Evolutionary conservation across 495 filamentous ascomycete species (phyloP).

Genomic region (Penicillium macrosclerotiorum): DNA sequence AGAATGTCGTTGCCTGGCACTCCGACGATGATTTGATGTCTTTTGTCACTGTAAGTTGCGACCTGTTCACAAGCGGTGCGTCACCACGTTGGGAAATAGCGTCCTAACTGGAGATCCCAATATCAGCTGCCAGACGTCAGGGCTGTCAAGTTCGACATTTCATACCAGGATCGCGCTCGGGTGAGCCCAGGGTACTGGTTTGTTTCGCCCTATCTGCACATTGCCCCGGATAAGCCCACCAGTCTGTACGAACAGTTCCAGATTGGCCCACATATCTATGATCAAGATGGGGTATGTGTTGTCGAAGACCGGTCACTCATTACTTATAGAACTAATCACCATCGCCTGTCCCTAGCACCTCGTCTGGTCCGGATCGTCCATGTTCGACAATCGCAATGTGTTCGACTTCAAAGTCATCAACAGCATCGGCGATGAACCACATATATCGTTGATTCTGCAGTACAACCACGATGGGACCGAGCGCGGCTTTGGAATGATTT

Average conservation of each 20-base stretch:
- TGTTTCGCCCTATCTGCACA: constrained; percentile 31
- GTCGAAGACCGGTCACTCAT: no score
- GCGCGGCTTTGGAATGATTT: constrained; percentile 27
- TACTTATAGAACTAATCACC: no score
- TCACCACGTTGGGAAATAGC: no score
- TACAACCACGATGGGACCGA: constrained; percentile 27
- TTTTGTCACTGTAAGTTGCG: constrained; percentile 17
- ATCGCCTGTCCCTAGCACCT: no score
- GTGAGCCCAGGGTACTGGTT: constrained; percentile 37
- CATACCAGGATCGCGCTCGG: constrained; percentile 23
- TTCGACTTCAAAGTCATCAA: constrained; percentile 39
- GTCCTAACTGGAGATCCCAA: no score
- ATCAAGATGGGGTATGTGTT: constrained; percentile 36
- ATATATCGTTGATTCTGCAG: constrained; percentile 44
- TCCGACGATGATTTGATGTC: constrained; percentile 23
- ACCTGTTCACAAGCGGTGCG: no score
- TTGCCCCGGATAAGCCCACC: constrained; percentile 20
- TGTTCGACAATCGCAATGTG: constrained; percentile 32
- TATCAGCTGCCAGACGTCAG: constrained; percentile 28
- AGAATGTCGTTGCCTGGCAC: constrained; percentile 16
- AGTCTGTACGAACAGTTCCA: constrained; percentile 33
- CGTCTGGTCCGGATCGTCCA: constrained; percentile 30
- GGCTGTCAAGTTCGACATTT: constrained; percentile 31
- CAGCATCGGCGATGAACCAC: constrained; percentile 27
- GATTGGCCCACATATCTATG: constrained; percentile 40